Evolutionary conservation across 495 filamentous ascomycete species (phyloP), one percentile per base, ranked within the genome.

Genomic region (Neurospora sp.): DNA sequence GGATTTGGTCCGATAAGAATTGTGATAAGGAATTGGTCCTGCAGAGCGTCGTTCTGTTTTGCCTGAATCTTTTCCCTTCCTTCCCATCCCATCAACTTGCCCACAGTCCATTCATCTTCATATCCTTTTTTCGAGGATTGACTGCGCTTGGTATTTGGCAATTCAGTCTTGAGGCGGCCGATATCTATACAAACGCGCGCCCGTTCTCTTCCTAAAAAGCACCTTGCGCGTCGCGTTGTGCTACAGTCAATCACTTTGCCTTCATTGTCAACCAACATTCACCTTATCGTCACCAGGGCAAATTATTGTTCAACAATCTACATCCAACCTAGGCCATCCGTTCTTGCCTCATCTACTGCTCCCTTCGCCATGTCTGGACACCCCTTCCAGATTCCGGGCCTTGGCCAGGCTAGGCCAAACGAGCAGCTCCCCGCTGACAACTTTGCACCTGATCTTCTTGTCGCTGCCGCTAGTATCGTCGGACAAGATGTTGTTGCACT

Each of bases 301-400:
- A 48, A 38, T 72, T 39, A 1, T 2, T 27, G 20, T 59, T 59
- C 23, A 9, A 66, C 27, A 3, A 66, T 35, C 3, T 23, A 4
- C 27, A 71, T 40, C 40, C 20, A 54, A 73, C 62, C 40, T 46
- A 11, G 72, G 35, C 31, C 39, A 70, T 76, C 27, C 16, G 72
- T 75, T 35, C 69, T 48, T n/a, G 12, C 41, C 27, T 72, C 70
- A 12, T 8, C 27, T 27, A 16, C 14, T 31, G 7, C 54, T 48
- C 73, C 12, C 44, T 41, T 39, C 59, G 40, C 70, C 3, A 89
- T 89, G 87, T 82, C 81, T 74, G 85, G 82, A 11, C 12, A 59
- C 3, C 44, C 76, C 6, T 75, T 84, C 39, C 80, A 84, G 44
- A 84, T 85, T 20, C 82, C 84, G 6, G 82, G 82, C 71, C 81